Percentiles rank a stretch among this genome's conserved stretches.
phyloP scores from a whole-genome alignment of 2,329 filamentous ascomycete species.

The Colletotrichum melonis region DNA sequence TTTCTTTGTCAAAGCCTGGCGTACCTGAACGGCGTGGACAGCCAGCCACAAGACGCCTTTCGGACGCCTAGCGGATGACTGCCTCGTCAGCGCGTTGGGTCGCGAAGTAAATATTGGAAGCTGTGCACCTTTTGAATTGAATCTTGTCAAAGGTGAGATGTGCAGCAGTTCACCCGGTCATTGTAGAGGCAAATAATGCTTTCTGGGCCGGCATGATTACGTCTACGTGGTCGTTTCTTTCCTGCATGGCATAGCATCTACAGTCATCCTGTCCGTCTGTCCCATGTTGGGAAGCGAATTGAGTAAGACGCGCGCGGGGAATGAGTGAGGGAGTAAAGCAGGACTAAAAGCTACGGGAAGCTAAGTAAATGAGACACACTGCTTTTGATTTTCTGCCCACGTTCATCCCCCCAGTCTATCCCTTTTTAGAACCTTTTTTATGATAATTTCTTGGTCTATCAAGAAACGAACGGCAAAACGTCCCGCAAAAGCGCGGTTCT shows the following conservation, averaged over 20 bases:
- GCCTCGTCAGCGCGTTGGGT: not conserved
- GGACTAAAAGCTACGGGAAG: not conserved
- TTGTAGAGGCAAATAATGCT: not conserved
- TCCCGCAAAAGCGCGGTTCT: not conserved
- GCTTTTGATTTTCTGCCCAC: not conserved
- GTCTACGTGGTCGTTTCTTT: not conserved
- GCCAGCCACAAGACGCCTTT: conserved; percentile 1
- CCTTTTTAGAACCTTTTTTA: not conserved
- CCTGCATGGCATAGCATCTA: not conserved
- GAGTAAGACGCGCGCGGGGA: not conserved
- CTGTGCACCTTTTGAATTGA: not conserved
- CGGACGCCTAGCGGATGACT: not conserved
- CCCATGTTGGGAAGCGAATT: not conserved
- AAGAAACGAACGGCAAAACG: not conserved
- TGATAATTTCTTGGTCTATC: not conserved
- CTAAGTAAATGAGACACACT: not conserved
- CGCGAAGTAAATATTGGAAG: not conserved
- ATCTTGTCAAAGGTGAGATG: not conserved
- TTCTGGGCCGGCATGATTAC: not conserved
- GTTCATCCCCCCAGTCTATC: not conserved
- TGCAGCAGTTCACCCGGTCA: not conserved
- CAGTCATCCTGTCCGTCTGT: not conserved
- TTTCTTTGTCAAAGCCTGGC: not conserved
- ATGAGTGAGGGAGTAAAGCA: not conserved
- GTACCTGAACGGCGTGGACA: not conserved